Evolutionary conservation across 345 rosid genomes (phyloP).

Genomic region (Citrus australasica): DNA sequence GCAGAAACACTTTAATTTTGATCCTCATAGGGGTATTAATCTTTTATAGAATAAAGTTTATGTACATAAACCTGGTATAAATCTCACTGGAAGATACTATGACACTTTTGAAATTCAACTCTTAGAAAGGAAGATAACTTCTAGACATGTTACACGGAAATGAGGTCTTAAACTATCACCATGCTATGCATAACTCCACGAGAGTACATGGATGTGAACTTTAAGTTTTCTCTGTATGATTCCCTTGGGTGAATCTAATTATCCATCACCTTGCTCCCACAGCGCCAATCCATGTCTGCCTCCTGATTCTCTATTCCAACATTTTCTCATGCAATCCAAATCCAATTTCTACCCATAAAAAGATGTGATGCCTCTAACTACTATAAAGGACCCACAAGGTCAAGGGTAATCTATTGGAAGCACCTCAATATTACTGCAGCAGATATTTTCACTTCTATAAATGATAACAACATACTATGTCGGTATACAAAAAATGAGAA

Average conservation of each 20-base stretch:
- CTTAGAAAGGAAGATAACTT: neutral
- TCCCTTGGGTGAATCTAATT: neutral
- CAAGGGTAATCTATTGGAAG: neutral
- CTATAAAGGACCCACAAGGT: neutral
- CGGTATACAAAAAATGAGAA: neutral
- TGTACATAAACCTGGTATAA: neutral
- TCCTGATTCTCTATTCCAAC: neutral
- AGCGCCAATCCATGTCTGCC: neutral
- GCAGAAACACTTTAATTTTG: neutral
- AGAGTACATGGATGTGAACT: neutral
- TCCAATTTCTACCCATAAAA: neutral
- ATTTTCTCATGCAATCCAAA: neutral
- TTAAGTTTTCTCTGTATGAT: neutral
- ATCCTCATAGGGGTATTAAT: neutral
- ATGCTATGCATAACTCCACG: neutral
- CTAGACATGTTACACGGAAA: neutral
- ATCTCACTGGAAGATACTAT: neutral
- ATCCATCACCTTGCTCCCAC: neutral
- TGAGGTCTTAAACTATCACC: neutral
- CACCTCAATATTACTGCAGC: neutral
- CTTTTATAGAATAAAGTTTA: neutral
- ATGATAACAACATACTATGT: neutral
- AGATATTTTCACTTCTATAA: neutral
- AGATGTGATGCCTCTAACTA: neutral
- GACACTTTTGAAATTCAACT: neutral